Evolutionary conservation across 495 filamentous ascomycete species (phyloP).

Genomic region (Sporormia fimetaria): DNA sequence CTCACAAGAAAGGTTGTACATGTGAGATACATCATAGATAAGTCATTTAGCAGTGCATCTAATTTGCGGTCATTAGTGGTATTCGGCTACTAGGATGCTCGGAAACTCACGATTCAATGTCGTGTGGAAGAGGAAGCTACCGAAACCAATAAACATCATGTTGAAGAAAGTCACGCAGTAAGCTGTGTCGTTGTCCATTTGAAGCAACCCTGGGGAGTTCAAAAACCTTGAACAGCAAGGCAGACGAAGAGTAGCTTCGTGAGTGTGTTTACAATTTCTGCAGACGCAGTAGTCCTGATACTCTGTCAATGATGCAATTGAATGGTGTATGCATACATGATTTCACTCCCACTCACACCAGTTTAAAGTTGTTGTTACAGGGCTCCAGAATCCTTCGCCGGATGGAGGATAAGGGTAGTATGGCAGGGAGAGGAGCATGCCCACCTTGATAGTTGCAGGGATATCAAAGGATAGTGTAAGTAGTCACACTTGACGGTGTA

Average conservation of each 20-base stretch:
- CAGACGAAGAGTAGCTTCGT: constrained; percentile 29
- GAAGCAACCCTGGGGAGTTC: constrained; percentile 25
- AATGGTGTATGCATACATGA: not conserved
- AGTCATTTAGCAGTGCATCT: constrained; percentile 9
- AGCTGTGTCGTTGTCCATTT: constrained; percentile 26
- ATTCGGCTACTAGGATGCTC: no score
- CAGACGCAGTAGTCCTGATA: constrained; percentile 30
- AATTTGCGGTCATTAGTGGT: no score
- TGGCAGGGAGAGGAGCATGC: no score
- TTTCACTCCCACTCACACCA: constrained; percentile 74
- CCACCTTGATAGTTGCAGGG: no score
- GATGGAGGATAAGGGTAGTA: constrained; percentile 57
- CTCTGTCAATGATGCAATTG: constrained; percentile 17
- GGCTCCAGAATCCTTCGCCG: constrained; percentile 61
- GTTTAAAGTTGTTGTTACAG: constrained; percentile 76
- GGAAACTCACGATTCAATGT: constrained; percentile 27
- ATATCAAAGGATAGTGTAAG: no score
- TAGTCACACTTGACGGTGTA: no score
- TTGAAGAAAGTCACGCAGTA: constrained; percentile 30
- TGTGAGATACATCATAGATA: constrained; percentile 16
- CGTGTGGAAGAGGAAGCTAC: constrained; percentile 30
- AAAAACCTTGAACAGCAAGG: constrained; percentile 26
- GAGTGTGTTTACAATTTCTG: constrained; percentile 31
- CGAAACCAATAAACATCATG: constrained; percentile 27
- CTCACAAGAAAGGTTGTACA: constrained; percentile 6